These are phyloP conservation scores for Scedosporium boydii DNA, from an alignment of 2,329 filamentous ascomycete genomes.

Conservation along the genomic window DNA sequence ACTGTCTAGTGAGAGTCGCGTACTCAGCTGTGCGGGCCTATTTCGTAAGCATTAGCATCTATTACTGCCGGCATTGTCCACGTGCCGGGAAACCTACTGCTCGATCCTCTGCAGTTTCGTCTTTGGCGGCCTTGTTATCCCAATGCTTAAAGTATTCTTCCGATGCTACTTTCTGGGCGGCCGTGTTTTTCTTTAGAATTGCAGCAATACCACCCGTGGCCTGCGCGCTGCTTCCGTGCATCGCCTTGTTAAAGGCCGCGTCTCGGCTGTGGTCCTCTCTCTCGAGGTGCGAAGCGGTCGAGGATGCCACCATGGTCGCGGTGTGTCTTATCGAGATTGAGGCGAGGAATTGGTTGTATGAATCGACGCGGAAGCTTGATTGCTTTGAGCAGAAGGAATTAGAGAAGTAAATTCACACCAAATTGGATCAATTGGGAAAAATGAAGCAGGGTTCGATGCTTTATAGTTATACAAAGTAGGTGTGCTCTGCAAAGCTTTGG, in stretches of 20 bases:
- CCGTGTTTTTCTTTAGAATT: slow-evolving; percentile 71
- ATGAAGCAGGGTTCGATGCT: too few species aligned
- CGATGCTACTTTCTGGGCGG: slow-evolving; percentile 70
- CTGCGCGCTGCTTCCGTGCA: slow-evolving; percentile 67
- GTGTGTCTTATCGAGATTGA: slow-evolving; percentile 8
- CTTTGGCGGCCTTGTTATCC: slow-evolving; percentile 70
- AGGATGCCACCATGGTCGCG: slow-evolving; percentile 31
- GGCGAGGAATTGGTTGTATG: slow-evolving; percentile 6
- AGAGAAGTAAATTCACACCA: too few species aligned
- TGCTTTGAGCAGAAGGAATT: slow-evolving; percentile 7
- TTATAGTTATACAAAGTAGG: too few species aligned
- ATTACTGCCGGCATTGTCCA: not conserved
- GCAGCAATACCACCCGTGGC: slow-evolving; percentile 65
- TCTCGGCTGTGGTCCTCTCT: slow-evolving; percentile 75
- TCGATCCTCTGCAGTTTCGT: slow-evolving; percentile 75
- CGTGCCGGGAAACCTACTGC: slow-evolving; percentile 46
- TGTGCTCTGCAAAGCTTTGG: not conserved
- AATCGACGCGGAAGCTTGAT: not conserved
- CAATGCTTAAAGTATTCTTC: slow-evolving; percentile 96
- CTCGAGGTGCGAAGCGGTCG: slow-evolving; percentile 49
- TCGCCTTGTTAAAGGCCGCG: slow-evolving; percentile 80
- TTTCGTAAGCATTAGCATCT: not conserved
- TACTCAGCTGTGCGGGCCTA: slow-evolving; percentile 79
- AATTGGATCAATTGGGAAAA: too few species aligned
- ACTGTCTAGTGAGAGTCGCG: slow-evolving; percentile 87